These are phyloP conservation scores for Diaporthe citrichinensis DNA, from an alignment of 2,329 filamentous ascomycete genomes.

Conservation along the genomic window DNA sequence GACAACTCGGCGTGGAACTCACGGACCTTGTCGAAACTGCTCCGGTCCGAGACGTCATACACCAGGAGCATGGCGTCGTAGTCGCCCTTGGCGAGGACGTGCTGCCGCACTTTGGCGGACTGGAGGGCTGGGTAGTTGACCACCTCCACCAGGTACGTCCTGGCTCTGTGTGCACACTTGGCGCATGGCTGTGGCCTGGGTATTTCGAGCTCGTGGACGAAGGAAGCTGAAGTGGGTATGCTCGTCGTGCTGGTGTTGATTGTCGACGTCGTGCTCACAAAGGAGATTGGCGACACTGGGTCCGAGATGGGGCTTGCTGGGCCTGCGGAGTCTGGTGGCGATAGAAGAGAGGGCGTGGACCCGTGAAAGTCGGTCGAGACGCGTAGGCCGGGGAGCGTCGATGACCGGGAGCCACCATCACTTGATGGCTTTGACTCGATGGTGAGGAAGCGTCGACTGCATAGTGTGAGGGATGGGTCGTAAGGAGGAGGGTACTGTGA, in stretches of 20 bases:
- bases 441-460: slow-evolving; percentile 48
- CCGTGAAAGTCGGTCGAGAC: background rate
- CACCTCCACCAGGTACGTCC: slow-evolving; percentile 49
- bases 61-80: slow-evolving; percentile 50
- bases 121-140: slow-evolving; percentile 49
- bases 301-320: slow-evolving; percentile 42
- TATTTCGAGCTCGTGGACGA: background rate
- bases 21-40: slow-evolving; percentile 44
- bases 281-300: slow-evolving; percentile 10
- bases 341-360: slow-evolving; percentile 8
- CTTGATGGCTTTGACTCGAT: slow-evolving; percentile 35
- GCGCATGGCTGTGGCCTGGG: slow-evolving; percentile 3
- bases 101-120: slow-evolving; percentile 40
- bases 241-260: slow-evolving; percentile 20
- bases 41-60: slow-evolving; percentile 47
- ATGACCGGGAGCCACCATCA: slow-evolving; percentile 8
- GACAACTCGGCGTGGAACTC: slow-evolving; percentile 46
- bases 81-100: slow-evolving; percentile 44
- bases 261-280: slow-evolving; percentile 21
- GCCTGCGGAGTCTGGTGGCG: slow-evolving; percentile 40
- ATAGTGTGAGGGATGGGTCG: slow-evolving; percentile 49
- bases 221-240: background rate
- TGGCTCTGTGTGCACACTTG: slow-evolving; percentile 42
- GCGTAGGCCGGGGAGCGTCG: background rate
- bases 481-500: slow-evolving; percentile 49